Base-by-base conservation (phyloP, 345 rosid genomes). In the Brassica juncea region DNA sequence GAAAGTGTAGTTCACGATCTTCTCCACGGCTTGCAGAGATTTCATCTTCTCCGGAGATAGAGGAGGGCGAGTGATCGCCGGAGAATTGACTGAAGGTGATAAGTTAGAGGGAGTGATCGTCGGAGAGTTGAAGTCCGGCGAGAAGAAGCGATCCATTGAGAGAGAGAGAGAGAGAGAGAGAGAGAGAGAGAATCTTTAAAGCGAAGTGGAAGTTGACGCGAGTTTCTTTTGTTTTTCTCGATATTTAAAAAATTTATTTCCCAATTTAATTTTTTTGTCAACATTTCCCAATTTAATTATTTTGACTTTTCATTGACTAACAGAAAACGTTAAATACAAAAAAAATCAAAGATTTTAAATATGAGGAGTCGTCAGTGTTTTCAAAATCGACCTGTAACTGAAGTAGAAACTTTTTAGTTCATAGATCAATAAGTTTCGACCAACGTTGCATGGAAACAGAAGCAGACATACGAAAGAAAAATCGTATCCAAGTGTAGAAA, bases 1-100 rank as follows among this genome's bases (percentile, higher is more conserved):
- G 80, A 92, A 90, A 4, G 11, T 71, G 85, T 90, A 90, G 39
- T 73, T 63, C 0, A 93, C 68, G 32, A 91, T 91, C 8, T 9
- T 71, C 85, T 91, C 94, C 39, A 91, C 91, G 3, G 84, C 86
- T 47, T 35, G 11, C 2, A 86, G 32, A 2, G 88, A 81, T 11
- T 80, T 86, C 88, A 85, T 86, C 27, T 76, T 85, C 16, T 76
- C 79, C 42, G 83, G 25, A 34, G 80, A 69, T 2, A 74, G 23
- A 1, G 79, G 65, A 15, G 34, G 16, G 47, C 1, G 69, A 23
- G 52, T 77, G 6, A 7, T 60, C 16, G 35, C 16, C 35, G 1
- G 31, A 49, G 35, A 16, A 8, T 32, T 42, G 69, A 12, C 11
- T 35, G 58, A 6, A 66, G 72, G 30, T n/a, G 73, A 31, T 34